Conservation (phyloP, 164 flowering plant species). For the Brasenia schreberi region DNA sequence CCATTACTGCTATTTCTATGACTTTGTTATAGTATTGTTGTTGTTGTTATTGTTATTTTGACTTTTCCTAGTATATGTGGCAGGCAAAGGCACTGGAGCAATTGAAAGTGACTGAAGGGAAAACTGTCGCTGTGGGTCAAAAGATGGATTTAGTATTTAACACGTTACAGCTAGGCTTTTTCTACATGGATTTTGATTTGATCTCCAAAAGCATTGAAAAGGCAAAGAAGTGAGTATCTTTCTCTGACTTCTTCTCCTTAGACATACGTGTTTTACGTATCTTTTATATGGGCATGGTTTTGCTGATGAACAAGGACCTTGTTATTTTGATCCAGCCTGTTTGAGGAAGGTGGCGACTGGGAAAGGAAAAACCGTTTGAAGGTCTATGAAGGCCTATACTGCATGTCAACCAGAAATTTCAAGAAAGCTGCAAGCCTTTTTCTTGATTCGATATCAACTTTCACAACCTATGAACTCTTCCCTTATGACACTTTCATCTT, state of each 20-base stretch:
- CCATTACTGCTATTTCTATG: not conserved
- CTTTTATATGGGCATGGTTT: too few relatives aligned
- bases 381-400: constrained; percentile 91
- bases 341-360: constrained; percentile 99
- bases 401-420: constrained; percentile 89
- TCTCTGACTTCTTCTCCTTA: not conserved
- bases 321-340: constrained; percentile 38
- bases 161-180: constrained; percentile 77
- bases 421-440: constrained; percentile 79
- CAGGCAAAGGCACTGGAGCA: constrained; percentile 92
- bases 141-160: constrained; percentile 96
- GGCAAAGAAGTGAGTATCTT: constrained; percentile 66
- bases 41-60: not conserved
- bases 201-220: constrained; percentile 93
- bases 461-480: constrained; percentile 92
- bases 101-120: constrained; percentile 82
- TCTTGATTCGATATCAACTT: constrained; percentile 93
- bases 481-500: constrained; percentile 89
- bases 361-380: constrained; percentile 95
- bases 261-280: not conserved
- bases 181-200: constrained; percentile 94
- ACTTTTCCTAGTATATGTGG: not conserved
- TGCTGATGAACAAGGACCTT: not conserved
- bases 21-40: not conserved
- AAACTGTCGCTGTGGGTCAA: constrained; percentile 97